Evolutionary conservation across 352 stramenopile species (phyloP).

Genomic region (Pythium utonaiense): DNA sequence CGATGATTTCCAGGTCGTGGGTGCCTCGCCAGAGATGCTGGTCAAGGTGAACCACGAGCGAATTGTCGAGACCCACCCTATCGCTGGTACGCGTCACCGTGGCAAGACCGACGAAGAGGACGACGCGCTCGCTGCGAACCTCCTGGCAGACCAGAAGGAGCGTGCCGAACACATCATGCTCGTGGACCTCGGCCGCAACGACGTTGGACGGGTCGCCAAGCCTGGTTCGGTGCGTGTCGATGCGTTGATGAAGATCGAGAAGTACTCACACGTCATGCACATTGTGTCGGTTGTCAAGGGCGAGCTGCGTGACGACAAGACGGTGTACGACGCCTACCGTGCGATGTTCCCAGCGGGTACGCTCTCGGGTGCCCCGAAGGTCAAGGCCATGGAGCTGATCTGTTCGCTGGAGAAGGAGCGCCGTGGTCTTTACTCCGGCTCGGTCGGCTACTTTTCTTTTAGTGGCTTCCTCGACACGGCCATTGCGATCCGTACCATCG

Average conservation of each 20-base stretch:
- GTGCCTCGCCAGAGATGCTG: slow-evolving; percentile 87
- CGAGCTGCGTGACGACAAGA: slow-evolving; percentile 70
- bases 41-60: slow-evolving; percentile 85
- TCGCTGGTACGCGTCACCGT: slow-evolving; percentile 85
- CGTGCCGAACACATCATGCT: slow-evolving; percentile 92
- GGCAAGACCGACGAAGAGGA: slow-evolving; percentile 86
- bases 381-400: slow-evolving; percentile 89
- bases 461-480: slow-evolving; percentile 84
- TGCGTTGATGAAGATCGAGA: slow-evolving; percentile 88
- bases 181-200: slow-evolving; percentile 88
- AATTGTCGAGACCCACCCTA: slow-evolving; percentile 87
- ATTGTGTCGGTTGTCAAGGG: slow-evolving; percentile 89
- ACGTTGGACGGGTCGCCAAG: slow-evolving; percentile 83
- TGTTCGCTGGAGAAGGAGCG: slow-evolving; percentile 79
- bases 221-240: slow-evolving; percentile 81
- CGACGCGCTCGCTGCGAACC: slow-evolving; percentile 64
- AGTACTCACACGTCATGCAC: slow-evolving; percentile 92
- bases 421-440: slow-evolving; percentile 82
- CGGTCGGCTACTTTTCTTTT: slow-evolving; percentile 88
- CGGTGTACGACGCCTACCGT: slow-evolving; percentile 87
- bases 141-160: slow-evolving; percentile 87
- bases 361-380: slow-evolving; percentile 85
- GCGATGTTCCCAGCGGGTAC: slow-evolving; percentile 87
- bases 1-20: slow-evolving; percentile 84
- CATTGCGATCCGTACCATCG: slow-evolving; percentile 87